Conservation (phyloP, 1,284 basidiomycete genomes). For the Boletus albobrunnescens region DNA sequence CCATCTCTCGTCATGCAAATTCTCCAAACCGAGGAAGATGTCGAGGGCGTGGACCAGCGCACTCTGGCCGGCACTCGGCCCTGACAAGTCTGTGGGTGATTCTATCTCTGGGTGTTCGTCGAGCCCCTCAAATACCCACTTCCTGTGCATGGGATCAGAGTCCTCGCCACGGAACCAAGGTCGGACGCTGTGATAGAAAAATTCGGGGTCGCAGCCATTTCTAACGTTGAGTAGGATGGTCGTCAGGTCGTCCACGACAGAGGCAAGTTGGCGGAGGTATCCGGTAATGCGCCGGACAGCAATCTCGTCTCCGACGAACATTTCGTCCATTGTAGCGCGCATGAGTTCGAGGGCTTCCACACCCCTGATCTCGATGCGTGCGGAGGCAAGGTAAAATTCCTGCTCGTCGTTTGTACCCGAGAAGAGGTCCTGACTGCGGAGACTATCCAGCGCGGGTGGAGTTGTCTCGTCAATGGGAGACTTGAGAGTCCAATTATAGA, state of each 20-base stretch:
- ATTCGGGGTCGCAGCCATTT: slow-evolving; percentile 70
- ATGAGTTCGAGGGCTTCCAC: slow-evolving; percentile 84
- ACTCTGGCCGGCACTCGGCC: slow-evolving; percentile 90
- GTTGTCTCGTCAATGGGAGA: slow-evolving; percentile 12
- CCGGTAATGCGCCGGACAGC: slow-evolving; percentile 69
- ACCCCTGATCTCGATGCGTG: slow-evolving; percentile 89
- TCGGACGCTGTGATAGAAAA: slow-evolving; percentile 83
- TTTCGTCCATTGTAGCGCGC: slow-evolving; percentile 87
- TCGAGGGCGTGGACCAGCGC: slow-evolving; percentile 87
- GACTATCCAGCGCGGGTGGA: slow-evolving; percentile 46
- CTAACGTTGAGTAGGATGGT: slow-evolving; percentile 61
- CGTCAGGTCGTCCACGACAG: slow-evolving; percentile 64
- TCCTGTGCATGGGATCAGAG: slow-evolving; percentile 52
- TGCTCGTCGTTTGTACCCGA: slow-evolving; percentile 82
- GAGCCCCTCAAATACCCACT: slow-evolving; percentile 83
- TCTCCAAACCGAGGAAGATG: slow-evolving; percentile 83
- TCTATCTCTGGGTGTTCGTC: slow-evolving; percentile 48
- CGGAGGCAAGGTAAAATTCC: slow-evolving; percentile 86
- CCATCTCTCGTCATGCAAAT: slow-evolving; percentile 29
- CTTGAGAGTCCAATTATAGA: slow-evolving; percentile 84
- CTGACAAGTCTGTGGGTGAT: slow-evolving; percentile 66
- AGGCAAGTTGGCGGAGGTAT: slow-evolving; percentile 67
- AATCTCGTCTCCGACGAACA: slow-evolving; percentile 82
- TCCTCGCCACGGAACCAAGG: slow-evolving; percentile 93
- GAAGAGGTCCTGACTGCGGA: slow-evolving; percentile 69